Evolutionary conservation across 2,329 filamentous ascomycete species (phyloP).

Genomic region (Pezicula neosporulosa): DNA sequence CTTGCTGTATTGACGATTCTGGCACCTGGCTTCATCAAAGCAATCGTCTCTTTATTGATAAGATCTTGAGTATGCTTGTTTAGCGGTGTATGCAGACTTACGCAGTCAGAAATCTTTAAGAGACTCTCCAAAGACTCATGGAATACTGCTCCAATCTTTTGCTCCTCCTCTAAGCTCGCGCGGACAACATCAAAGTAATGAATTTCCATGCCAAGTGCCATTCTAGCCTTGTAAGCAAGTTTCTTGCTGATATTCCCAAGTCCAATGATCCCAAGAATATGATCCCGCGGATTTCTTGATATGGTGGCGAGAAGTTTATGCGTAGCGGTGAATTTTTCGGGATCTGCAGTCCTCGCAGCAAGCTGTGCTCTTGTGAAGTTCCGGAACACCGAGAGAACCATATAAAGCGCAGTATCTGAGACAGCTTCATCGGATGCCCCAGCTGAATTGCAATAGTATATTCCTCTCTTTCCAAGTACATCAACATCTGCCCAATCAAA

Average conservation of each 20-base stretch:
- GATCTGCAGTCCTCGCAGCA: conserved; percentile 1
- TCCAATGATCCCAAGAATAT: conserved; percentile 60
- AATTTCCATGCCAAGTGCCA: conserved; percentile 62
- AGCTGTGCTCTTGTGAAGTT: conserved; percentile 43
- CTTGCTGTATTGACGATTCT: conserved; percentile 77
- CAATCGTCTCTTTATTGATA: conserved; percentile 65
- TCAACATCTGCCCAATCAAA: conserved; percentile 58
- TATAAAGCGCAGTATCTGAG: conserved; percentile 63
- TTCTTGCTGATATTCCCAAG: conserved; percentile 61
- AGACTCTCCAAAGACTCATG: conserved; percentile 46
- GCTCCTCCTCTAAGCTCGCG: conserved; percentile 25
- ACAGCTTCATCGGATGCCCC: conserved; percentile 67
- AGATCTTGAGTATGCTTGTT: conserved; percentile 67
- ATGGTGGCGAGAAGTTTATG: conserved; percentile 53
- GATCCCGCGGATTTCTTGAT: conserved; percentile 59
- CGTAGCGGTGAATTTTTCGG: conserved; percentile 45
- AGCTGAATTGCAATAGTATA: conserved; percentile 67
- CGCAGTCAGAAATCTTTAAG: conserved; percentile 48
- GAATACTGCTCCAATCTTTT: conserved; percentile 45
- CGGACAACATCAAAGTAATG: conserved; percentile 54
- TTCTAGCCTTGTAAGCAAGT: conserved; percentile 51
- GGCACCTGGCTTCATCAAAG: conserved; percentile 72
- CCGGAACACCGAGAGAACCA: conserved; percentile 65
- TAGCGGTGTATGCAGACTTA: conserved; percentile 68
- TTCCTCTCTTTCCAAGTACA: conserved; percentile 50